Base-by-base conservation (phyloP, 352 stramenopile species). In the Globisporangium lucens region DNA sequence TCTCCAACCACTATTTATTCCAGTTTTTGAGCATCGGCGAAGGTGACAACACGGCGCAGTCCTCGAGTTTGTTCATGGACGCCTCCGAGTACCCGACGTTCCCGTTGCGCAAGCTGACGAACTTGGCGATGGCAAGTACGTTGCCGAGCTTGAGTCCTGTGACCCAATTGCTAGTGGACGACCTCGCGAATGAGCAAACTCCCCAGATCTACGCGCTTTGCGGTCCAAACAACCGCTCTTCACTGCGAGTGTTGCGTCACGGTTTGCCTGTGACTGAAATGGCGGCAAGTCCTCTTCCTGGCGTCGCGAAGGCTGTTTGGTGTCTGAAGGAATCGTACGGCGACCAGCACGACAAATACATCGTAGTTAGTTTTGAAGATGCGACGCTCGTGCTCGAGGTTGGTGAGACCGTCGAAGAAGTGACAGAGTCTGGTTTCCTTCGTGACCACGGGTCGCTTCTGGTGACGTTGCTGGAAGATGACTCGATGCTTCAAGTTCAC, bases 301-400 rank as follows among this genome's bases (percentile, higher is more conserved):
- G 97, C 60, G 86, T 98, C 41, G 97, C 98, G 15, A 97, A 97
- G 68, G 89, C 87, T 1, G 95, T 99, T 10, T 99, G 96, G 83
- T 99, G 96, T 22, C 76, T 99, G 53, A 93, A 97, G 53, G 90
- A 97, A 56, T 93, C 84, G 8, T 91, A 91, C 56, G 68, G 76
- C 17, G 83, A 93, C 64, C 67, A 73, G 10, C 78, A 83, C 43
- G 86, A 93, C 71, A 93, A 93, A 71, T 99, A 98, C 73, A 99
- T 99, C 73, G 95, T 99, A 15, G 97, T 99, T n/a, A 99, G 93
- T 56, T 99, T 99, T 80, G 95, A 97, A 68, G 98, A 99, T 72
- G 97, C 97, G 47, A 99, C 98, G 20, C 87, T 99, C 30, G 98
- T 99, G 15, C 80, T 99, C 9, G 89, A 93, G 63, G 95, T 99